Evolutionary conservation across 1,284 basidiomycete species (phyloP), one percentile per base, ranked within the genome.

Genomic region (Coniferiporia sulphurascens): DNA sequence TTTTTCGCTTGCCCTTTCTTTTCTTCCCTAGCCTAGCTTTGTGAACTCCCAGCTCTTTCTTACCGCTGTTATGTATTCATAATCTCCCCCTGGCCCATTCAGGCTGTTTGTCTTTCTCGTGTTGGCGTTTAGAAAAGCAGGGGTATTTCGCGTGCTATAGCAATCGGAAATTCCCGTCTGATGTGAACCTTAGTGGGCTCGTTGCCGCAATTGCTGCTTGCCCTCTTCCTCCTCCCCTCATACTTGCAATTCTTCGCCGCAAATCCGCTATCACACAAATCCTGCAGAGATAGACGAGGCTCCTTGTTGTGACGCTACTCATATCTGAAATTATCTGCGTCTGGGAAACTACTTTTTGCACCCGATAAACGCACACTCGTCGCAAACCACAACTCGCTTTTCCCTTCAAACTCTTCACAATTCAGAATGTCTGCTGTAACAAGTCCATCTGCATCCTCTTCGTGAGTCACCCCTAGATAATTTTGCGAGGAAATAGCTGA

Each of bases 381-480:
- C 17, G 19, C 27, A 45, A 27, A 21, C 53, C 43, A 55, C 43
- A 12, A 54, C 44, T 34, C 43, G 43, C 32, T 35, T 17, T 34
- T 13, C 15, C 17, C 34, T 48, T 13, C 10, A 49, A 27, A 27
- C 27, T 32, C 12, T 13, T 10, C 44, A 45, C 22, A 21, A 19
- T 44, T 9, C 15, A 52, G 4, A 36, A 61, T 61, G 59, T 61
- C 59, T 50, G 22, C 50, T 17, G 59, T 57, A 34, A 57, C 59
- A 49, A 61, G 55, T 43, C 59, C 59, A 34, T 61, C 59, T 22
- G 59, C 59, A 57, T 61, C 59, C 17, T 61, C 59, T 46, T 61
- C 59, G 59, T 61, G 49, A 44, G 59, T 56, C 13, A 19, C 2
- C 48, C 19, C 36, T 38, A 2, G 43, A 8, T 13, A n/a, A 46